Evolutionary conservation across 2,329 filamentous ascomycete species (phyloP).

Genomic region (Dothideomycetidae sp.): DNA sequence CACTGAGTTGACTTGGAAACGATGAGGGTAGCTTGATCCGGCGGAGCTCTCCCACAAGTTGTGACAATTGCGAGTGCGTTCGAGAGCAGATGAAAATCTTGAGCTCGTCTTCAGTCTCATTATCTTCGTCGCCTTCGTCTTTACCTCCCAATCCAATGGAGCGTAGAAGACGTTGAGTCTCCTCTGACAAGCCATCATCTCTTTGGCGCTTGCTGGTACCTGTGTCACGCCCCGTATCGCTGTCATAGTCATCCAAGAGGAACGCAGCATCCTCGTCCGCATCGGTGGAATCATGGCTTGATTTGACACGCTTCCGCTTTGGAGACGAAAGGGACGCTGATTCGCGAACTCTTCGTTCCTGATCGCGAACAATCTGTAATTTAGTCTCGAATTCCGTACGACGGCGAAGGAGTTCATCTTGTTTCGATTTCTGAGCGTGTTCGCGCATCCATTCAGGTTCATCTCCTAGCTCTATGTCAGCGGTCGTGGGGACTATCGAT

Average conservation of each 20-base stretch:
- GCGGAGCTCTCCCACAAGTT: slow-evolving; percentile 71
- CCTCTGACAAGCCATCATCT: slow-evolving; percentile 47
- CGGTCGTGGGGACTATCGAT: not conserved
- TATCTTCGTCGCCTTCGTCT: slow-evolving; percentile 28
- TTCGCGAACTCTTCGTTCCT: slow-evolving; percentile 46
- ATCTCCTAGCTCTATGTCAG: slow-evolving; percentile 30
- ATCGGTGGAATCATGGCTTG: slow-evolving; percentile 15
- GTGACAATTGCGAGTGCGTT: slow-evolving; percentile 81
- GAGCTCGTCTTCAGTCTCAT: slow-evolving; percentile 48
- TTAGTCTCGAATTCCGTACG: slow-evolving; percentile 63
- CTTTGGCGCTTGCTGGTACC: slow-evolving; percentile 12
- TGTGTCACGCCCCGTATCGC: slow-evolving; percentile 39
- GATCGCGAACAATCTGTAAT: slow-evolving; percentile 46
- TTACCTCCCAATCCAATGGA: slow-evolving; percentile 32
- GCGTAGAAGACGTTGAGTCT: slow-evolving; percentile 60
- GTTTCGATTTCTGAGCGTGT: slow-evolving; percentile 55
- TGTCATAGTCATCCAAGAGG: slow-evolving; percentile 60
- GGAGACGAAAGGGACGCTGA: slow-evolving; percentile 36
- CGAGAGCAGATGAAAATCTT: slow-evolving; percentile 90
- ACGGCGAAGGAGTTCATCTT: slow-evolving; percentile 48
- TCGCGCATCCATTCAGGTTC: slow-evolving; percentile 79
- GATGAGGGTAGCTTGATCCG: slow-evolving; percentile 66
- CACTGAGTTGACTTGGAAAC: slow-evolving; percentile 26
- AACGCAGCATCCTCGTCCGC: slow-evolving; percentile 51
- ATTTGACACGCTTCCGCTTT: slow-evolving; percentile 31